Evolutionary conservation across 805 yeast species (phyloP), one percentile per base, ranked within the genome.

Genomic region (Starmera quercuum): DNA sequence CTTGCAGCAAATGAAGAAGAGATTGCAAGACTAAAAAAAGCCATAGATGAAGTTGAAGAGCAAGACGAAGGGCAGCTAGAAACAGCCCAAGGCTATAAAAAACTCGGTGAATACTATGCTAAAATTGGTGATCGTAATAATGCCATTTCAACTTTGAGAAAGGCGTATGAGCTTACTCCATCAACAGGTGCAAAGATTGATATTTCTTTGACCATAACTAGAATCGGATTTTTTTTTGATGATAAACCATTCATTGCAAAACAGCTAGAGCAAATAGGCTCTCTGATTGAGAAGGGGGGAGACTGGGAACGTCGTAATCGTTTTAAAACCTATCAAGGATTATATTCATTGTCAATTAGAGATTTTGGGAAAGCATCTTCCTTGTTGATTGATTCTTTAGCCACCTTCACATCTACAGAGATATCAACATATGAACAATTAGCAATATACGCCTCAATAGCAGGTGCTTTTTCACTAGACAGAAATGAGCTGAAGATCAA

Each of bases 261-360:
- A 47, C 79, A 80, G 51, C 70, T 92, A 44, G 90, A 81, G 35
- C 78, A 78, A 46, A 77, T 81, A 14, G 77, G 82, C 51, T 52
- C 64, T 17, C 70, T 85, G 55, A 86, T 92, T 50, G 97, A 90
- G 50, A 83, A 86, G 51, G 98, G 97, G 36, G 98, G 98, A 41
- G 98, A 92, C 58, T 92, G 98, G 98, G 98, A 92, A 63, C 83
- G 98, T 60, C 78, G 95, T 52, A 92, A 92, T 63, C 68, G 96
- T 46, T 86, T 75, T 68, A 92, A 92, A 65, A 84, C 97, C 6
- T 92, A 92, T 60, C 62, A 73, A 38, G 98, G 98, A 16, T 69
- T 92, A 31, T 84, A 85, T 55, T 64, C 74, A 24, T 63, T 92
- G 72, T 81, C 95, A 7, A 78, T 88, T 20, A 77, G 98, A 52